Conservation (phyloP, 1,284 basidiomycete species). For the Sutorius eximius region DNA sequence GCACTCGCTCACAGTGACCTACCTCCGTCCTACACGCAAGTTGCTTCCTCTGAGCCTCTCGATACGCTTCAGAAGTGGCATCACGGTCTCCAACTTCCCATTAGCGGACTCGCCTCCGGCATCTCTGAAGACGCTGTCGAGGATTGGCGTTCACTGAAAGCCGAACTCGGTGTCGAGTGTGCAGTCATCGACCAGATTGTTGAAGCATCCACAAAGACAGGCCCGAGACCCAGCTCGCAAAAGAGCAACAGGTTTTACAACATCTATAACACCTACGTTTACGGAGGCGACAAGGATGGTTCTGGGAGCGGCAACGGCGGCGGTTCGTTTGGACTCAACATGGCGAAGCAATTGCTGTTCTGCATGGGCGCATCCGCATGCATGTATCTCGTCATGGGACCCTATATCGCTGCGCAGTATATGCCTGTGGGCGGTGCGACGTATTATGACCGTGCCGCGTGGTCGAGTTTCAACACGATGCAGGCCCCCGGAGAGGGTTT, state of each 20-base stretch:
- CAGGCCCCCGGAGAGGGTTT: conserved; percentile 68
- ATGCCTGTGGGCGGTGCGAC: conserved; percentile 60
- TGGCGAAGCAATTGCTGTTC: conserved; percentile 47
- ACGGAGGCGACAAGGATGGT: conserved; percentile 42
- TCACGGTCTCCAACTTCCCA: conserved; percentile 58
- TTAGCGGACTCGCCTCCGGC: conserved; percentile 50
- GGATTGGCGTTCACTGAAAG: conserved; percentile 75
- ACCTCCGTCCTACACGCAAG: conserved; percentile 69
- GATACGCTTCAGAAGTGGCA: conserved; percentile 71
- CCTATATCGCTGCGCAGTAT: conserved; percentile 59
- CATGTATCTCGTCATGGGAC: conserved; percentile 54
- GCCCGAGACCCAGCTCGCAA: conserved; percentile 35
- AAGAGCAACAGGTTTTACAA: conserved; percentile 67
- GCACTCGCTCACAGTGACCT: conserved; percentile 46
- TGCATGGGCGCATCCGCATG: conserved; percentile 58
- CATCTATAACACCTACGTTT: conserved; percentile 81
- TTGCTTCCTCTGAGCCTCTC: conserved; percentile 49
- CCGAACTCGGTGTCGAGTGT: conserved; percentile 74
- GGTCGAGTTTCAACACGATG: conserved; percentile 74
- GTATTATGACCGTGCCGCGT: conserved; percentile 74
- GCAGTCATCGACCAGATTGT: conserved; percentile 73
- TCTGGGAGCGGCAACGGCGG: conserved; percentile 11
- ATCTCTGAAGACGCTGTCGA: conserved; percentile 61
- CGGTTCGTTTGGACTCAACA: conserved; percentile 28
- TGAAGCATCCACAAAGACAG: conserved; percentile 45